Base-by-base conservation (phyloP, 495 filamentous ascomycete genomes). In the Penicillium taxi region DNA sequence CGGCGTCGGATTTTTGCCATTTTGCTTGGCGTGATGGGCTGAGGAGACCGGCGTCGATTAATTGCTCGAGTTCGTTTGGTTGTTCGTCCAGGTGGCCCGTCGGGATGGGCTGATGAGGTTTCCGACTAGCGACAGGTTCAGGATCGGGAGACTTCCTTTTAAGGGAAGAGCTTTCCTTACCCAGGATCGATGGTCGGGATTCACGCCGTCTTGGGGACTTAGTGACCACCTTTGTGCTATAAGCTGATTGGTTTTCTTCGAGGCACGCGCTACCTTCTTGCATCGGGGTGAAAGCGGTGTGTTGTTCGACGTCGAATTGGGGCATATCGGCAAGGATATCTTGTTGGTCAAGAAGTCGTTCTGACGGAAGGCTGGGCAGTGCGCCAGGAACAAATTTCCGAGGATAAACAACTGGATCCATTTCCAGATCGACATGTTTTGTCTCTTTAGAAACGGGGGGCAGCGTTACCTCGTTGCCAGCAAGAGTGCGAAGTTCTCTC, bases 361-460 rank as follows among this genome's bases (percentile, higher is more conserved):
- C 78, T 9, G 77, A 81, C 5, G 76, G 77, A 11, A 82, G 50
- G 11, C 72, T 71, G 12, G 76, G 65, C 11, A 82, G 58, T 37
- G 65, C 65, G 5, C 75, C 75, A 2, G 72, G 74, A 6, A 72
- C 59, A 37, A 79, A 80, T 31, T 59, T 62, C 21, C 58, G 46
- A 16, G 61, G 60, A 45, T 70, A 64, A 6, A 35, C 46, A 12
- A 37, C 50, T 21, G 66, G 67, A 15, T 59, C 58, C 33, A 64
- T 58, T 19, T 56, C 55, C 18, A 56, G 23, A 24, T 50, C 56
- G 15, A 58, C 22, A 12, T 53, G 39, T 15, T 34, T 50, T 7
- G 28, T 20, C 9, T 47, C 41, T n/a, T 37, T 32, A 2, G 28
- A 28, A 22, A 58, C 54, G 1, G 56, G 43, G 14, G 56, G 44